These are phyloP conservation scores for Astrocystis sublimbata DNA, from an alignment of 495 filamentous ascomycete genomes.

Conservation along the genomic window DNA sequence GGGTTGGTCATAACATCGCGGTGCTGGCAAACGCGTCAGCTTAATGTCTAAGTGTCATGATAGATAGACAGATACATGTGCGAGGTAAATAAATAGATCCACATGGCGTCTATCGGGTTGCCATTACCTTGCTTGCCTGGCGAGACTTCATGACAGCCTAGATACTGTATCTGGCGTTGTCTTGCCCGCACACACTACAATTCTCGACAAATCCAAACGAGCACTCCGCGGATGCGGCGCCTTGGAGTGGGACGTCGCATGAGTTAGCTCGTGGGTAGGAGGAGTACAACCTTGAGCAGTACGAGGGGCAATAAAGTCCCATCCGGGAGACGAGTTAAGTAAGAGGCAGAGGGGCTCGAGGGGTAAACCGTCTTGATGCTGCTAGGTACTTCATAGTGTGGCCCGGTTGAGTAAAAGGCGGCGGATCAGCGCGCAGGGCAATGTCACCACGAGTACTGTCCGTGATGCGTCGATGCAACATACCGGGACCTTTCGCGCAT, in stretches of 20 bases:
- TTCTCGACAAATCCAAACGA: not conserved
- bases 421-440: constrained; percentile 13
- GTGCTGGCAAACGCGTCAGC: constrained; percentile 12
- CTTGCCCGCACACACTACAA: not conserved
- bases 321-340: too few relatives aligned
- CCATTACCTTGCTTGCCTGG: not conserved
- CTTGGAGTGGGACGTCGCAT: constrained; percentile 13
- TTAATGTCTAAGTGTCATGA: not conserved
- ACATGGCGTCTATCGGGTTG: not conserved
- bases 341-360: not conserved
- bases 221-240: constrained; percentile 17
- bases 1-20: not conserved
- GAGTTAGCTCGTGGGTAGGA: constrained; percentile 1
- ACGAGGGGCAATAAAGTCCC: constrained; percentile 4
- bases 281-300: not conserved
- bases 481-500: constrained; percentile 10
- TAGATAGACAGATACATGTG: not conserved
- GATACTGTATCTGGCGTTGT: not conserved
- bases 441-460: constrained; percentile 17
- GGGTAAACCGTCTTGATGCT: constrained; percentile 3
- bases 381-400: not conserved
- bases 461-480: constrained; percentile 22
- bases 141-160: not conserved
- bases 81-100: not conserved
- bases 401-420: constrained; percentile 2